Percentiles rank a stretch among this genome's conserved stretches.
phyloP scores from a whole-genome alignment of 805 yeast genomes.

The Pichia nanzhaoensis region DNA sequence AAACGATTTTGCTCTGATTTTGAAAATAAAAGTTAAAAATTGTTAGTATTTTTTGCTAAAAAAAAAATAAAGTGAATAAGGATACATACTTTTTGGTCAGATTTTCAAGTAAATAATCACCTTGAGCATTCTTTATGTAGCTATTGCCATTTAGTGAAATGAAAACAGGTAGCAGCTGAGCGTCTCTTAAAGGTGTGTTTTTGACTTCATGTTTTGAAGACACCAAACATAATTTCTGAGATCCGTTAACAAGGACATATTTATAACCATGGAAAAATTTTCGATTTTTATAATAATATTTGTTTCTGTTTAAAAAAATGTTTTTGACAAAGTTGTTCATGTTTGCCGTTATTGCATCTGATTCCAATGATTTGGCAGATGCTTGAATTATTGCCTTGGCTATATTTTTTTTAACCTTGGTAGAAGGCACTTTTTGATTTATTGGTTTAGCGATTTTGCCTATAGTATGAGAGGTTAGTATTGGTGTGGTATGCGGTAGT shows the following conservation, averaged over 20 bases:
- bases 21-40: no score
- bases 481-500: neutral
- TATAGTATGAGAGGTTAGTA: no score
- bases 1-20: no score
- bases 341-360: no score
- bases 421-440: no score
- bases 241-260: slow-evolving; percentile 38
- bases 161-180: slow-evolving; percentile 18
- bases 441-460: no score
- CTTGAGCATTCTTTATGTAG: slow-evolving; percentile 21
- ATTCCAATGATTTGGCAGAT: no score
- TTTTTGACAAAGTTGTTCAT: neutral
- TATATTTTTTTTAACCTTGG: neutral
- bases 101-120: slow-evolving; percentile 18
- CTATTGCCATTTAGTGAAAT: slow-evolving; percentile 13
- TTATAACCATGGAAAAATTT: slow-evolving; percentile 34
- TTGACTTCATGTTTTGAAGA: slow-evolving; percentile 18
- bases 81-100: slow-evolving; percentile 4
- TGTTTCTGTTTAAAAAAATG: slow-evolving; percentile 28
- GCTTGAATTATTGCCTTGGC: neutral
- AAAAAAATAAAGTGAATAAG: neutral
- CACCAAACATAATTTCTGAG: slow-evolving; percentile 36
- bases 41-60: slow-evolving; percentile 1
- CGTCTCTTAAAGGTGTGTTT: slow-evolving; percentile 11
- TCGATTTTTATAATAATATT: slow-evolving; percentile 41